Base-by-base conservation (phyloP, 805 yeast genomes). In the Kodamaea laetipori region DNA sequence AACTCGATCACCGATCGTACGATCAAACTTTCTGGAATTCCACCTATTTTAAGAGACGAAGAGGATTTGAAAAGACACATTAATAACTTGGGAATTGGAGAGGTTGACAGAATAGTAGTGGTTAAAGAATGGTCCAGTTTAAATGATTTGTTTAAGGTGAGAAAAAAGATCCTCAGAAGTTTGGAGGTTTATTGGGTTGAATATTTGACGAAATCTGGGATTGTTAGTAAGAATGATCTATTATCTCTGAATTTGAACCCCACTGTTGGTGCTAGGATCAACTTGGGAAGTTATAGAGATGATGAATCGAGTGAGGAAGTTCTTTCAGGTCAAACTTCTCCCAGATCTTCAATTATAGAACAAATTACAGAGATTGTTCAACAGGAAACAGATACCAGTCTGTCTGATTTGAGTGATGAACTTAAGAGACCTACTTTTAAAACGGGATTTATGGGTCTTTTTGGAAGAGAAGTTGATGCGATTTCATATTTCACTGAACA, bases 1-100 rank as follows among this genome's bases (percentile, higher is more conserved):
- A 85, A 85, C 58, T 83, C 96, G 7, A 76, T 92, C 46, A 88
- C 98, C 0, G 98, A 92, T 69, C 75, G 96, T 59, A 94, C 98
- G 1, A 83, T 94, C 31, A 71, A 92, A 45, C 61, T 92, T 10
- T 81, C 92, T 27, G 98, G 98, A 0, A 88, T 92, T 4, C 97
- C 98, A 0, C 83, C 86, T 0, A 81, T 82, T 36, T 66, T 90
- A 32, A 73, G 97, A 40, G 82, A 80, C 44, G 90, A 82, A 52
- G 73, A 74, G n/a, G 80, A 78, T 10, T 65, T 92, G 52, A 82
- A 78, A 44, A 75, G 80, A 27, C 94, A 88, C 56, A 82, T 92
- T 18, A 94, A 89, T 54, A 75, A 77, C 7, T 68, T 92, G 27
- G 83, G 84, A 21, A 83, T 90, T 26, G 97, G 96, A 1, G 82